Evolutionary conservation across 345 rosid species (phyloP), one percentile per base, ranked within the genome.

Genomic region (Salix brachista): DNA sequence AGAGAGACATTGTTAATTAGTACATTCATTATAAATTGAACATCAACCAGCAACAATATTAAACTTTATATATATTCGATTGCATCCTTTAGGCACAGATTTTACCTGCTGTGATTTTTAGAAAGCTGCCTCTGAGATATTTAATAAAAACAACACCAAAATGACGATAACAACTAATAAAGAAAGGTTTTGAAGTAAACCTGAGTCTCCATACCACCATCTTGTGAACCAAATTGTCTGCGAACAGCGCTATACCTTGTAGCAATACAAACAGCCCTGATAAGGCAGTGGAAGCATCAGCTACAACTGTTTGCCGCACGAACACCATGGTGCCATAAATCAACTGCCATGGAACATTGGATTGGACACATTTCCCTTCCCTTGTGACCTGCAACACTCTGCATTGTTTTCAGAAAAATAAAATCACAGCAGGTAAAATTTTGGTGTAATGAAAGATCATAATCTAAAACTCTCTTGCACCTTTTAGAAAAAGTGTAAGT

Each of bases 191-290:
- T 67, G n/a, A 26, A 46, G 46, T 17, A 66, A 84, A 94, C 98
- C 97, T 92, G 99, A 32, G 90, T 92, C 90, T 96, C 99, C 73
- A 79, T 74, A 76, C 97, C 86, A 74, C 92, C 96, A 70, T 85
- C 80, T 68, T 81, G 87, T 2, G 90, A 83, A 70, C 98, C 98
- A 91, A 96, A 96, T 82, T 96, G 98, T 83, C 99, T 89, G 72
- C 98, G 96, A 74, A 94, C 96, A 78, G 91, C 93, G 75, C 98
- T 96, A 76, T 96, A 96, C 80, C 99, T 89, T 62, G 98, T 94
- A 67, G 99, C 98, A 71, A 96, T 94, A 76, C 98, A 92, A 84
- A 94, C 97, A 72, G 98, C 97, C 65, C 92, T 83, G 79, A 90
- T 70, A 96, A 83, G 69, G 98, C 97, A 83, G 21, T 17, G 19